A percentile compares a stretch with the other conserved stretches of the same genome.
Evolutionary conservation across 2,329 filamentous ascomycete genomes (phyloP).

Genomic region (Penicillium sp.): DNA sequence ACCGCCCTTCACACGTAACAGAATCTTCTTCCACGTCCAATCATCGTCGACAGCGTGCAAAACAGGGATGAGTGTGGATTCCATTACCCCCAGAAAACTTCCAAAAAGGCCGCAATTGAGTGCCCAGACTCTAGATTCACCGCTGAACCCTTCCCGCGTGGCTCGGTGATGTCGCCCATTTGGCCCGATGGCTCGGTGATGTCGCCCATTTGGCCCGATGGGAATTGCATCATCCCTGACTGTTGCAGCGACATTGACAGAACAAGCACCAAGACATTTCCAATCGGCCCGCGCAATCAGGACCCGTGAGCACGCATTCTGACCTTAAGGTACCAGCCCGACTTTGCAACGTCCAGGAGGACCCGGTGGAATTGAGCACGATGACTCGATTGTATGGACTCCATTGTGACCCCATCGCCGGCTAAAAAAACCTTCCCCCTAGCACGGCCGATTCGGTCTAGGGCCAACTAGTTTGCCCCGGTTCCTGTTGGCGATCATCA

Average conservation of each 20-base stretch:
- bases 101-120: constrained; percentile 16
- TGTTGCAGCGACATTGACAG: too few relatives aligned
- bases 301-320: constrained; percentile 8
- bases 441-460: constrained; percentile 15
- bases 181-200: constrained; percentile 2
- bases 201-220: constrained; percentile 1
- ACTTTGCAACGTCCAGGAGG: constrained; percentile 1
- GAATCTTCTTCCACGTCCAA: constrained; percentile 31
- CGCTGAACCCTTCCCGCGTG: too few relatives aligned
- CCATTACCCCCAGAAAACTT: constrained; percentile 24
- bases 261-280: constrained; percentile 8
- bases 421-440: constrained; percentile 3
- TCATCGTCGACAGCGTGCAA: constrained; percentile 13
- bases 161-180: constrained; percentile 5
- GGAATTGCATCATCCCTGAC: constrained; percentile 5
- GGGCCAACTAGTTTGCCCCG: constrained; percentile 2
- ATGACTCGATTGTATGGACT: constrained; percentile 22
- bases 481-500: too few relatives aligned
- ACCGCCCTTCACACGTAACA: constrained; percentile 33
- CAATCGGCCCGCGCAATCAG: constrained; percentile 2
- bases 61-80: constrained; percentile 22
- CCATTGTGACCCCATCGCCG: background rate
- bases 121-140: constrained; percentile 17
- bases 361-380: constrained; percentile 13
- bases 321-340: background rate